phyloP scores from a whole-genome alignment of 306 rosid genomes.

The Trichosanthes truncata region DNA sequence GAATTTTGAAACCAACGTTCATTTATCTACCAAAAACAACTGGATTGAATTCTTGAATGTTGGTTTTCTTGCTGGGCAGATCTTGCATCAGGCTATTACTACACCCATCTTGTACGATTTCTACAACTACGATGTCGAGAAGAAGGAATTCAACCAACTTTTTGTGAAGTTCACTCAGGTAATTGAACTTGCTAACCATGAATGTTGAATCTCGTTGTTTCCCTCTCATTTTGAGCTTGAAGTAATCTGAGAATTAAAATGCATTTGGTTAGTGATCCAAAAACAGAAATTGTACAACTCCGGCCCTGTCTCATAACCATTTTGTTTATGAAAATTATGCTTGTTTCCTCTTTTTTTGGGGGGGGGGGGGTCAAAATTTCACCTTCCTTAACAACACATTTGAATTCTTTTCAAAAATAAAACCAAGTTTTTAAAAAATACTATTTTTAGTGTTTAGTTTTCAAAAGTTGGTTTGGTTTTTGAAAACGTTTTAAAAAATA shows the following conservation, averaged over 20 bases:
- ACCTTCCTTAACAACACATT: too few relatives aligned
- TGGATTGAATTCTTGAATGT: neutral
- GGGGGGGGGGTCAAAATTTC: too few relatives aligned
- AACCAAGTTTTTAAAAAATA: too few relatives aligned
- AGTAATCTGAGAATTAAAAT: neutral
- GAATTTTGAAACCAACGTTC: neutral
- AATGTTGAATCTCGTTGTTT: neutral
- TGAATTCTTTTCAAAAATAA: too few relatives aligned
- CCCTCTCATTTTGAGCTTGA: neutral
- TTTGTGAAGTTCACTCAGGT: constrained; percentile 62
- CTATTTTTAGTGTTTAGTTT: too few relatives aligned
- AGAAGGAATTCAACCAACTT: constrained; percentile 42
- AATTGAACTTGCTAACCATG: neutral
- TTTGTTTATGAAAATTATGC: too few relatives aligned
- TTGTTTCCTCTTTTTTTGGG: too few relatives aligned
- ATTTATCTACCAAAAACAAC: neutral
- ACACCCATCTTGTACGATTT: constrained; percentile 55
- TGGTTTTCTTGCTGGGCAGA: constrained; percentile 19
- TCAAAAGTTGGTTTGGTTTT: too few relatives aligned
- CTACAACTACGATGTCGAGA: constrained; percentile 53
- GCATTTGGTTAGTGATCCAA: neutral
- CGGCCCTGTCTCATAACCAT: too few relatives aligned
- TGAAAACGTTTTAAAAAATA: too few relatives aligned
- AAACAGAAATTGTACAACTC: neutral
- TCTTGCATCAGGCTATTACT: constrained; percentile 46